phyloP scores from a whole-genome alignment of 371 early-diverging fungal genomes.

The Sporodiniella umbellata region DNA sequence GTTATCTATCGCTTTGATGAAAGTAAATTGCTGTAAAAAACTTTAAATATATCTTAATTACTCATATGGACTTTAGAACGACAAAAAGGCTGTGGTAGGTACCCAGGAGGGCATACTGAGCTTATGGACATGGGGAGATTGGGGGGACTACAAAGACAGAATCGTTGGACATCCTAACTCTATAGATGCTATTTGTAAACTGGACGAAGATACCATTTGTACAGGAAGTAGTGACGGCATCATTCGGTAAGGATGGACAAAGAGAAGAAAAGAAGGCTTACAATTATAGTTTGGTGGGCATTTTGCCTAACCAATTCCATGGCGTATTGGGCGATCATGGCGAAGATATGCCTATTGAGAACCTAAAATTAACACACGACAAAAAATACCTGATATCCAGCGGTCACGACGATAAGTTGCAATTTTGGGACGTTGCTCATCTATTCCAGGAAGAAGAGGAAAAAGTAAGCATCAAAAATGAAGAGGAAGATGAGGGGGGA shows the following conservation, averaged over 20 bases:
- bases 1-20: slow-evolving; percentile 71
- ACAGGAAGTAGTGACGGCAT: slow-evolving; percentile 88
- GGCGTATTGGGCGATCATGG: slow-evolving; percentile 85
- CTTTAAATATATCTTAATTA: not conserved
- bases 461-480: slow-evolving; percentile 10
- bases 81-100: slow-evolving; percentile 78
- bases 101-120: slow-evolving; percentile 80
- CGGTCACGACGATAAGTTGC: slow-evolving; percentile 79
- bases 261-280: slow-evolving; percentile 7
- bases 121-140: slow-evolving; percentile 73
- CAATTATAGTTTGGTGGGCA: slow-evolving; percentile 56
- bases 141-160: slow-evolving; percentile 82
- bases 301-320: slow-evolving; percentile 84
- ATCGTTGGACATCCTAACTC: slow-evolving; percentile 82
- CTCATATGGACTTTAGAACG: slow-evolving; percentile 36
- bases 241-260: not conserved
- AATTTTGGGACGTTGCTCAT: slow-evolving; percentile 76
- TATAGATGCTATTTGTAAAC: slow-evolving; percentile 75
- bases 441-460: slow-evolving; percentile 36
- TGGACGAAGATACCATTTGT: slow-evolving; percentile 74
- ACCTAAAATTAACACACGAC: slow-evolving; percentile 59
- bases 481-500: too few relatives aligned
- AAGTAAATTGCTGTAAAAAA: slow-evolving; percentile 25
- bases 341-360: slow-evolving; percentile 79
- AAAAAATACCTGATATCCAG: slow-evolving; percentile 68